phyloP scores from a whole-genome alignment of 805 yeast species.

The Jamesozyma rosinii region DNA sequence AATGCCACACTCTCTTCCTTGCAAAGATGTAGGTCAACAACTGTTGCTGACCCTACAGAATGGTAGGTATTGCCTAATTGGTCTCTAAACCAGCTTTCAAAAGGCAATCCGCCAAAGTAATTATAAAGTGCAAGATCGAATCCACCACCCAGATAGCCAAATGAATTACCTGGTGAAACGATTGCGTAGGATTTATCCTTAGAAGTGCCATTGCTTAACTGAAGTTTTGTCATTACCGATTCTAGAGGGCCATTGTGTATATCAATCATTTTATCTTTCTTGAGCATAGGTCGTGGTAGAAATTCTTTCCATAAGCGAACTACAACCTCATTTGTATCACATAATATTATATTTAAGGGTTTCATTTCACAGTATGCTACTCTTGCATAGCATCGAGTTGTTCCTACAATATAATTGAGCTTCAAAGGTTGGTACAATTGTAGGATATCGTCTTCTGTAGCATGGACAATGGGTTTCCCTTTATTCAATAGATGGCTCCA shows the following conservation, averaged over 20 bases:
- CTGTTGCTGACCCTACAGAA: conserved; percentile 21
- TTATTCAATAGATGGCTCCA: too few relatives aligned
- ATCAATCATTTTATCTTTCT: conserved; percentile 6
- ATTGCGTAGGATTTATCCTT: conserved; percentile 21
- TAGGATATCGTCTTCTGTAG: too few relatives aligned
- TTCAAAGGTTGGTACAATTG: too few relatives aligned
- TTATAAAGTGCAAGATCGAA: conserved; percentile 33
- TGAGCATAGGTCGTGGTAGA: conserved; percentile 5
- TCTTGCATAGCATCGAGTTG: too few relatives aligned
- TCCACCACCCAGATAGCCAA: conserved; percentile 45
- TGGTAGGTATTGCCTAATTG: conserved; percentile 18
- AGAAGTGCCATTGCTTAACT: neutral
- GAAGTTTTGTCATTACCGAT: conserved; percentile 5
- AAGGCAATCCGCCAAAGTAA: conserved; percentile 21
- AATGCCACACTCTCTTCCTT: neutral
- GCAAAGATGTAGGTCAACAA: conserved; percentile 14
- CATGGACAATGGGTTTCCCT: too few relatives aligned
- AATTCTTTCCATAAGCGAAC: conserved; percentile 12
- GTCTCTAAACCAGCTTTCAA: conserved; percentile 24
- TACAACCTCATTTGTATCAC: conserved; percentile 16
- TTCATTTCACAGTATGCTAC: conserved; percentile 3
- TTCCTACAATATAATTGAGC: too few relatives aligned
- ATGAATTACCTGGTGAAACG: conserved; percentile 45
- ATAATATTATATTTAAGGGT: conserved; percentile 12
- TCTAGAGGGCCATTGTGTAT: conserved; percentile 13